Evolutionary conservation across 257 asterid species (phyloP), one percentile per base, ranked within the genome.

Genomic region (Solanum paucissectum): DNA sequence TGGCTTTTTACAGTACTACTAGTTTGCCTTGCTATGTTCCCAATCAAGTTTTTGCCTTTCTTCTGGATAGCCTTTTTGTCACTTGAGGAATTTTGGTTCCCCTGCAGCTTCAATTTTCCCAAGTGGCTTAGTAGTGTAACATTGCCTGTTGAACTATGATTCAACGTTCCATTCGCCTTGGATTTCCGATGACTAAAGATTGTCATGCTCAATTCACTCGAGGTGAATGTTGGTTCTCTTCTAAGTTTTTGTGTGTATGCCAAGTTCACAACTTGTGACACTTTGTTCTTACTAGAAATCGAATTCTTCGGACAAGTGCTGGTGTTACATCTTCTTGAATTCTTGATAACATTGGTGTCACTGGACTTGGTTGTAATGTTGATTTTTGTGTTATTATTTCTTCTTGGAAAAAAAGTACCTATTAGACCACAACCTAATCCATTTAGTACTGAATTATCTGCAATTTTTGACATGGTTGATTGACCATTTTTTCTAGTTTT

Each of bases 351-450:
- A 38, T 16, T 79, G 36, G 84, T 44, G 16, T 42, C 85, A 79
- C 33, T 88, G 49, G 27, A 46, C 13, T 32, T 89, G 88, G 86
- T n/a, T 88, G 72, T 21, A 7, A 14, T 3, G 91, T 77, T 32
- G 87, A 14, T 72, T 77, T 92, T 93, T 20, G 87, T 89, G 84
- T 74, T 88, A 52, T 83, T 82, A 33, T 66, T 71, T 23, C 88
- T 89, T 9, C 77, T 71, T 4, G 86, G 91, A 6, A 93, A 89
- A 68, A 94, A 6, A 37, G 89, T 87, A 46, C 90, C 92, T 9
- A 92, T 90, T 16, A 93, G 89, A 81, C 98, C 94, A 91, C 98
- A 92, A 1, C 95, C 97, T 25, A 83, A 27, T 37, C 91, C 91
- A 49, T 87, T 87, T 83, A 92, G 91, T 72, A 72, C 68, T 0